Percentiles rank a stretch among this genome's conserved stretches.
Evolutionary conservation across 305 asterid species (phyloP).

Genomic region (Solanum hybrid): DNA sequence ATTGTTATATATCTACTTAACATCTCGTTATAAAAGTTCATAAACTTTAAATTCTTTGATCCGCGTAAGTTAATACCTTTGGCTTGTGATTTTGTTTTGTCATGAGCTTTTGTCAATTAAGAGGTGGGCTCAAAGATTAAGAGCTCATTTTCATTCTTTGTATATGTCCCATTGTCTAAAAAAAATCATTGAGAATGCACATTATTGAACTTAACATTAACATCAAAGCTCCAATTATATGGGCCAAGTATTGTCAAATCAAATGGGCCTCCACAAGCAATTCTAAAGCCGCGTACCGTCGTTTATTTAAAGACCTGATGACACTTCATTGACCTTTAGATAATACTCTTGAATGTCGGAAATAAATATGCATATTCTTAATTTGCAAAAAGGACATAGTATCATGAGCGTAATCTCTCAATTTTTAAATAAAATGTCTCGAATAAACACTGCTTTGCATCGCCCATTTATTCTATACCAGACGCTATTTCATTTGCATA

Average conservation of each 20-base stretch:
- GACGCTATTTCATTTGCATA: background rate
- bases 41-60: background rate
- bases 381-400: background rate
- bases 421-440: no score
- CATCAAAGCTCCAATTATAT: background rate
- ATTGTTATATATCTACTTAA: background rate
- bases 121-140: no score
- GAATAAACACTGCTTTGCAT: background rate
- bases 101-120: no score
- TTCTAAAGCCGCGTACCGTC: conserved; percentile 26
- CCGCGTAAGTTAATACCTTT: background rate
- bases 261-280: background rate
- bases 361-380: no score
- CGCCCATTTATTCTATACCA: background rate
- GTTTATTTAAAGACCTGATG: background rate
- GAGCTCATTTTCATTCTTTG: no score
- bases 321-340: background rate
- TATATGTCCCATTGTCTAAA: background rate
- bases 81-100: no score
- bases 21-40: background rate
- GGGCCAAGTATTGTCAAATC: background rate
- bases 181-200: background rate
- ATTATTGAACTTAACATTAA: background rate
- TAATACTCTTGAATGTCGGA: background rate
- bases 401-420: background rate